Evolutionary conservation across 495 filamentous ascomycete genomes (phyloP).

Genomic region (Choiromyces venosus): DNA sequence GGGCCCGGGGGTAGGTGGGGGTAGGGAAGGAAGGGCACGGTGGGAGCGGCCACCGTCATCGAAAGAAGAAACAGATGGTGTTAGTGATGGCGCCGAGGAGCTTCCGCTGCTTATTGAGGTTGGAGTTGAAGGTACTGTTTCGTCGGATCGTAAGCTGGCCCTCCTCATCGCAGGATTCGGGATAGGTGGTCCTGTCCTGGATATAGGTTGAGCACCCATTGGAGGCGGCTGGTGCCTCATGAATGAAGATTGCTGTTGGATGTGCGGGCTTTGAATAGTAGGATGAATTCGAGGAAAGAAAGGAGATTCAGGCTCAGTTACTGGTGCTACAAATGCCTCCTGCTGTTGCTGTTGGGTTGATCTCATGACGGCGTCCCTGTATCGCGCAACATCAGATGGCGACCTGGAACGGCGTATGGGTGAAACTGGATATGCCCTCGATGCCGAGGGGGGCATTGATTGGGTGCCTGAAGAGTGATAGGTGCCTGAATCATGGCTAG

Average conservation of each 20-base stretch:
- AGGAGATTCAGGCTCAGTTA: constrained; percentile 25
- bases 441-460: constrained; percentile 20
- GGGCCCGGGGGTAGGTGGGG: constrained; percentile 26
- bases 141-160: constrained; percentile 26
- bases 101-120: constrained; percentile 35
- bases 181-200: constrained; percentile 26
- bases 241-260: constrained; percentile 41
- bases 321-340: constrained; percentile 30
- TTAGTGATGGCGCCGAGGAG: constrained; percentile 28
- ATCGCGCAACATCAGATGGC: constrained; percentile 36
- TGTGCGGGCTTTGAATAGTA: constrained; percentile 37
- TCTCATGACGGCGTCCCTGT: constrained; percentile 32
- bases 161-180: constrained; percentile 30
- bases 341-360: constrained; percentile 35
- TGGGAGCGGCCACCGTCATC: constrained; percentile 35
- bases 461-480: constrained; percentile 23
- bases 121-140: constrained; percentile 23
- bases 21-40: constrained; percentile 35
- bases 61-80: constrained; percentile 25
- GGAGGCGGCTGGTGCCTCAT: constrained; percentile 37
- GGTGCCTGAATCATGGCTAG: constrained; percentile 33
- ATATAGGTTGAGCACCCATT: constrained; percentile 20
- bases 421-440: constrained; percentile 27
- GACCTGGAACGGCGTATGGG: constrained; percentile 28
- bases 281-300: constrained; percentile 41